phyloP scores from a whole-genome alignment of 306 rosid genomes.

The Macrotyloma uniflorum region DNA sequence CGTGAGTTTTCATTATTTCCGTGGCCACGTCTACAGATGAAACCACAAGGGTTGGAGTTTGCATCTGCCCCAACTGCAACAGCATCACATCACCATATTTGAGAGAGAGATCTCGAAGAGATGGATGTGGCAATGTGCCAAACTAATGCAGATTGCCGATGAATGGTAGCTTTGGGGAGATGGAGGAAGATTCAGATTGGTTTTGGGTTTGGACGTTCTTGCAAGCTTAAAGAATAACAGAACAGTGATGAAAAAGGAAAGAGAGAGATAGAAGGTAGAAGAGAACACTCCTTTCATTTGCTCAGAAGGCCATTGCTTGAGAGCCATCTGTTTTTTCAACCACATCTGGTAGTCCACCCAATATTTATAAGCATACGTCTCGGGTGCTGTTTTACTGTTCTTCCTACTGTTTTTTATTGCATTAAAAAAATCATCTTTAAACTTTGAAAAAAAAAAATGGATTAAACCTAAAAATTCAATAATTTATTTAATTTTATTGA shows the following conservation, averaged over 20 bases:
- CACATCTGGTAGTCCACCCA: too few relatives aligned
- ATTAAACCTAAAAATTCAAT: too few relatives aligned
- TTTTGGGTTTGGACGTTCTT: constrained; percentile 27
- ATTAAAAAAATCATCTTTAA: too few relatives aligned
- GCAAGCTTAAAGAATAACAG: neutral
- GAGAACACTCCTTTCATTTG: neutral
- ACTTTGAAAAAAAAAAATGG: too few relatives aligned
- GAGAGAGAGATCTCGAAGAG: constrained; percentile 28
- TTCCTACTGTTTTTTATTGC: too few relatives aligned
- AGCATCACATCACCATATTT: constrained; percentile 27
- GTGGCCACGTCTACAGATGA: constrained; percentile 22
- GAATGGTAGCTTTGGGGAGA: constrained; percentile 44
- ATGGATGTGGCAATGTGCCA: constrained; percentile 36
- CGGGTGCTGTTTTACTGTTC: too few relatives aligned
- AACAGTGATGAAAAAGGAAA: neutral
- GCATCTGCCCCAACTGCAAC: constrained; percentile 37
- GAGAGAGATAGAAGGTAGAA: neutral
- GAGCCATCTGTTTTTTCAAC: too few relatives aligned
- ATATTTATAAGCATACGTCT: too few relatives aligned
- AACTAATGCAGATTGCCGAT: constrained; percentile 49
- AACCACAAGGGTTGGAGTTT: constrained; percentile 34
- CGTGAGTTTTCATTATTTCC: constrained; percentile 34
- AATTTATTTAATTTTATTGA: too few relatives aligned
- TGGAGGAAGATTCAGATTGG: constrained; percentile 24
- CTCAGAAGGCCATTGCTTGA: neutral